Percentiles rank a stretch among this genome's conserved stretches.
Evolutionary conservation across 2,329 filamentous ascomycete genomes (phyloP).

Genomic region (Fusarium sp.): DNA sequence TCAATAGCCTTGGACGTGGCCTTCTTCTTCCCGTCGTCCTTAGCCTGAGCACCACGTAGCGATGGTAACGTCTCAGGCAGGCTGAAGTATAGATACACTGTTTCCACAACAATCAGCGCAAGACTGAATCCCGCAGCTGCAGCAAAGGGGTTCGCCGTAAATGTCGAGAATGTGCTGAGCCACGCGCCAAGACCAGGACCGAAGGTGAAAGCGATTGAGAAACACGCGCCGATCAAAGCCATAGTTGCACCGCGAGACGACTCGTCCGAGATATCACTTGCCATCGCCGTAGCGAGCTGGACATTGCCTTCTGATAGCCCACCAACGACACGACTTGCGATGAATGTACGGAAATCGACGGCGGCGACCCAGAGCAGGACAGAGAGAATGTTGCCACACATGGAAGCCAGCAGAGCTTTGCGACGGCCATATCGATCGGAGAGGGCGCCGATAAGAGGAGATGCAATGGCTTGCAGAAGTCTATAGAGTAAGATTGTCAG

Average conservation of each 20-base stretch:
- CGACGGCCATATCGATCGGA: constrained; percentile 91
- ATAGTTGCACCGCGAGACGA: constrained; percentile 88
- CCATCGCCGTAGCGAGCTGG: constrained; percentile 94
- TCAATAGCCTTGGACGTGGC: constrained; percentile 47
- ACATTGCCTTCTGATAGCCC: constrained; percentile 97
- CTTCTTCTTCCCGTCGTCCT: constrained; percentile 33
- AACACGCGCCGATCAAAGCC: constrained; percentile 95
- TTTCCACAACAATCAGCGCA: constrained; percentile 86
- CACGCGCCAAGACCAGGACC: constrained; percentile 92
- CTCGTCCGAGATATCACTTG: constrained; percentile 93
- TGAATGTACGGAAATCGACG: constrained; percentile 93
- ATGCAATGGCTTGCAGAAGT: constrained; percentile 90
- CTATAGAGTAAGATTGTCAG: constrained; percentile 55
- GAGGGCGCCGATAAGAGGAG: constrained; percentile 87
- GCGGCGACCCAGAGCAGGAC: constrained; percentile 95
- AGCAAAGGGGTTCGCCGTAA: constrained; percentile 92
- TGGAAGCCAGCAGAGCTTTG: constrained; percentile 87
- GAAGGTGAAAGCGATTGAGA: constrained; percentile 97
- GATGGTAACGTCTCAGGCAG: constrained; percentile 88
- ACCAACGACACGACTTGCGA: constrained; percentile 91
- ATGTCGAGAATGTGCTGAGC: constrained; percentile 79
- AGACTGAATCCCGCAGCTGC: constrained; percentile 91
- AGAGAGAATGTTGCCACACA: constrained; percentile 92
- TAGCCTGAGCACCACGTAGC: constrained; percentile 54
- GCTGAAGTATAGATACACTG: constrained; percentile 83